phyloP scores from a whole-genome alignment of 139 green algal species.

The Spirogloea muscicola region DNA sequence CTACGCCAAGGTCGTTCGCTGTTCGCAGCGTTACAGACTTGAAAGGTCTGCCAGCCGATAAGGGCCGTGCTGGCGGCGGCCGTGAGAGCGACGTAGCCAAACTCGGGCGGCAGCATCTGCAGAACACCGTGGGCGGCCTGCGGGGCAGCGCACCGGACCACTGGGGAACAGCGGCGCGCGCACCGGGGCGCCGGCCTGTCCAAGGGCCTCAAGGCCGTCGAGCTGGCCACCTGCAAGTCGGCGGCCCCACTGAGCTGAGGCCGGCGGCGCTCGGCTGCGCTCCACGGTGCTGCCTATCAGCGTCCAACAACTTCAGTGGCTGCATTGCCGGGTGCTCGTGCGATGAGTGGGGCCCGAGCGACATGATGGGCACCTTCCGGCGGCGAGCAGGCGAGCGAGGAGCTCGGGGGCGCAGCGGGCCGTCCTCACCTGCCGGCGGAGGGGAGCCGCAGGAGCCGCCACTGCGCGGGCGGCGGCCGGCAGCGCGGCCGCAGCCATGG shows the following conservation, averaged over 20 bases:
- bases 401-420: not conserved
- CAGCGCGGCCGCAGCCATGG: too few relatives aligned
- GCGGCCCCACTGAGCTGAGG: not conserved
- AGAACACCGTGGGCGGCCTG: not conserved
- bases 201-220: not conserved
- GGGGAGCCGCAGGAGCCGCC: not conserved
- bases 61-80: constrained; percentile 29
- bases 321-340: too few relatives aligned
- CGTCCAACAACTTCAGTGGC: too few relatives aligned
- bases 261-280: too few relatives aligned
- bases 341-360: too few relatives aligned
- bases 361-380: too few relatives aligned
- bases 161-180: not conserved
- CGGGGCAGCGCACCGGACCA: not conserved
- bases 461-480: too few relatives aligned
- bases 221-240: not conserved
- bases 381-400: too few relatives aligned
- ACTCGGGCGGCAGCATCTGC: constrained; percentile 12
- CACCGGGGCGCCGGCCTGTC: not conserved
- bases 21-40: constrained; percentile 7
- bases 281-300: too few relatives aligned
- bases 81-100: constrained; percentile 31
- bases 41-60: constrained; percentile 32
- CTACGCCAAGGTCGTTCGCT: not conserved
- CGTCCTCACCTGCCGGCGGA: not conserved